Evolutionary conservation across 1,139 yeast genomes (phyloP).

Genomic region (Yamadazyma conglobata): DNA sequence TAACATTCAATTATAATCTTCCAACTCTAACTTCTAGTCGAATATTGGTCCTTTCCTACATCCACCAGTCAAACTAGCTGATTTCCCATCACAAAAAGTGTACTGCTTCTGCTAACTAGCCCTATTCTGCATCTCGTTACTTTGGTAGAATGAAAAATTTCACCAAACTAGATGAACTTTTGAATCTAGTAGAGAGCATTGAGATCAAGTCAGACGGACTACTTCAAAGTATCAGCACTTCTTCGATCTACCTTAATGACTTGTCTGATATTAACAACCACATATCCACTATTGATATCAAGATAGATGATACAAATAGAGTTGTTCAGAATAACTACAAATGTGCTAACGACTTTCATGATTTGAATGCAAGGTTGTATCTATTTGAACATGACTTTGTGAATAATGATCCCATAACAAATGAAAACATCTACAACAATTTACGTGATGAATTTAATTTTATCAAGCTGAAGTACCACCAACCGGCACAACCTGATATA

Average conservation of each 20-base stretch:
- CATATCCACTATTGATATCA: conserved; percentile 27
- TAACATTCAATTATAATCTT: no score
- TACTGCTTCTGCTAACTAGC: no score
- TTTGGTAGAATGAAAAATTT: no score
- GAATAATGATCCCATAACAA: conserved; percentile 32
- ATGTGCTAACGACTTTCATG: conserved; percentile 25
- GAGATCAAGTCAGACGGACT: conserved; percentile 26
- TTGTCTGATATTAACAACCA: conserved; percentile 20
- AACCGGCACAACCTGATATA: conserved; percentile 1
- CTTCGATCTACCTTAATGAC: conserved; percentile 20
- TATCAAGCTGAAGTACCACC: conserved; percentile 18
- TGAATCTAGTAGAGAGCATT: conserved; percentile 21
- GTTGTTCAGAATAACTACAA: conserved; percentile 22
- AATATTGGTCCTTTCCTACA: no score
- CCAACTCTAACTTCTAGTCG: no score
- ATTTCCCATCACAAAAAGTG: no score
- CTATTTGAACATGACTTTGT: conserved; percentile 34
- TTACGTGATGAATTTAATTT: conserved; percentile 46
- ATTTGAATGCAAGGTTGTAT: conserved; percentile 30
- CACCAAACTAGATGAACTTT: conserved; percentile 9
- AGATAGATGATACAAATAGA: conserved; percentile 28
- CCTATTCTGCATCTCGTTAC: no score
- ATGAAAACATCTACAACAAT: conserved; percentile 49
- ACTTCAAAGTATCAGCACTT: conserved; percentile 20
- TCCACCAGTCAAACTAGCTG: no score